phyloP scores from a whole-genome alignment of 1,284 basidiomycete species.

The Rhodotorula sp. region DNA sequence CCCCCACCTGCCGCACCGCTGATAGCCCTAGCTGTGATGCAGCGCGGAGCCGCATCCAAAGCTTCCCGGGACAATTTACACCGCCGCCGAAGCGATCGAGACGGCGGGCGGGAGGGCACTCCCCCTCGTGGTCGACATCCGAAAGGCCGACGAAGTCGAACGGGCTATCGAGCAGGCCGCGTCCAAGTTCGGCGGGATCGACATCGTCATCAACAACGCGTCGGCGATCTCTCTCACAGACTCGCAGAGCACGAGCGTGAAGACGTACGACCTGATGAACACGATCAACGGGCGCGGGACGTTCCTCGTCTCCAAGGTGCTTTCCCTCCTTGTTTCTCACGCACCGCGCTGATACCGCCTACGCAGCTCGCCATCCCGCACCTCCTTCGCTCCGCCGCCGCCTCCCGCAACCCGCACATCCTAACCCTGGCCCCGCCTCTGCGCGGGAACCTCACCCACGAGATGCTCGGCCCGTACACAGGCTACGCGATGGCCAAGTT shows the following conservation, averaged over 20 bases:
- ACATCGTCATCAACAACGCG: slow-evolving; percentile 50
- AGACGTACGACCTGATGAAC: slow-evolving; percentile 45
- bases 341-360: neutral
- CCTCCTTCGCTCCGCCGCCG: slow-evolving; percentile 40
- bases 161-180: slow-evolving; percentile 37
- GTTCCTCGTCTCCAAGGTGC: slow-evolving; percentile 43
- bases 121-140: slow-evolving; percentile 49
- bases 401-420: slow-evolving; percentile 48
- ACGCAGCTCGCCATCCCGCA: slow-evolving; percentile 47
- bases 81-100: slow-evolving; percentile 48
- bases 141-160: slow-evolving; percentile 45
- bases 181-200: slow-evolving; percentile 46
- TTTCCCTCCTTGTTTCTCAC: neutral
- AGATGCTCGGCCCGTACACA: slow-evolving; percentile 26
- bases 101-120: slow-evolving; percentile 44
- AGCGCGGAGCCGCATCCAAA: slow-evolving; percentile 41
- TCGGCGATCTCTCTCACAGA: slow-evolving; percentile 49
- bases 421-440: slow-evolving; percentile 49
- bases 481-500: slow-evolving; percentile 49
- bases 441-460: slow-evolving; percentile 38
- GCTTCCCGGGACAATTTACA: slow-evolving; percentile 50
- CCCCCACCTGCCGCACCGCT: neutral
- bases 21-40: neutral
- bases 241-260: slow-evolving; percentile 42
- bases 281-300: slow-evolving; percentile 48